Base-by-base conservation (phyloP, 805 yeast species). In the Candida stauntonica region DNA sequence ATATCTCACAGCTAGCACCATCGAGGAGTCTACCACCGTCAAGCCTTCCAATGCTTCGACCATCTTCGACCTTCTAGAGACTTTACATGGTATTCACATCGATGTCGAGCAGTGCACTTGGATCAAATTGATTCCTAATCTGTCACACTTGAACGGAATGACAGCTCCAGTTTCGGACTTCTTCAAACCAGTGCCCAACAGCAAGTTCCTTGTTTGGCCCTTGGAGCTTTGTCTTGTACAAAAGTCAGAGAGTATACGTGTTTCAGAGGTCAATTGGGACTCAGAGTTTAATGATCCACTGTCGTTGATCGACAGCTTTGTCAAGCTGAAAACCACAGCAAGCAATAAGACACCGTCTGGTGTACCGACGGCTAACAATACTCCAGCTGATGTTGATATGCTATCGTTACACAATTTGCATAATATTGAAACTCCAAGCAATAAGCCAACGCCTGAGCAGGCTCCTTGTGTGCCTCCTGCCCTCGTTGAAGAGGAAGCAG, bases 161-260 rank as follows among this genome's bases (percentile, higher is more conserved):
- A 77, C 89, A 0, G 79, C 88, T 0, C 67, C 67, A 9, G 70
- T 84, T 3, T 66, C 87, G 11, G 66, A 68, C 17, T 83, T 73
- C 55, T 64, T 79, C 32, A 65, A 63, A 35, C 64, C 70, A 0
- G 77, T 75, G 3, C 68, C 66, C 21, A 74, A 73, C 46, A 67
- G 66, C 19, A 79, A 79, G 50, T 76, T 67, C 39, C 72, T 84
- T 2, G 59, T 77, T 31, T 85, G 94, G 94, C 94, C 94, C 0
- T 61, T 81, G 50, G 75, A 73, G 32, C 61, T 84, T 16, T 81
- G 89, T 50, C 65, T 75, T 40, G 63, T 76, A 5, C 93, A 84
- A 52, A 62, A 69, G 38, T 74, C 50, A 1, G 45, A 44, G 4
- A 9, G 11, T 1, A 6, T 41, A 3, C 20, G 38, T 12, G 24